These are phyloP conservation scores for Daucus carota DNA, from an alignment of 129 eudicot genomes.

Conservation along the genomic window DH1_v3.0 NC_030386.2:33787001-33787500, in stretches of 20 bases:
- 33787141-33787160: slow-evolving; percentile 69
- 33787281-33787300: slow-evolving; percentile 22
- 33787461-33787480: slow-evolving; percentile 12
- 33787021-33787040: slow-evolving; percentile 54
- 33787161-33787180: slow-evolving; percentile 87
- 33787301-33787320: slow-evolving; percentile 40
- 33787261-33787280: background rate
- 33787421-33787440: background rate
- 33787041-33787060: slow-evolving; percentile 62
- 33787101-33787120: slow-evolving; percentile 56
- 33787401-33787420: background rate
- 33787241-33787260: no score
- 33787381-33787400: slow-evolving; percentile 27
- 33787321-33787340: slow-evolving; percentile 19
- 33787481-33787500: slow-evolving; percentile 42
- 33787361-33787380: slow-evolving; percentile 26
- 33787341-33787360: slow-evolving; percentile 27
- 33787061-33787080: slow-evolving; percentile 68
- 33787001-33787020: slow-evolving; percentile 65
- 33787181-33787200: background rate
- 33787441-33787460: background rate
- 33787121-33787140: slow-evolving; percentile 79
- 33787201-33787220: background rate
- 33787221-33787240: no score
- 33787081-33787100: slow-evolving; percentile 55